Conservation (phyloP, 2,329 filamentous ascomycete genomes). For the Diplodia sapinea region DNA sequence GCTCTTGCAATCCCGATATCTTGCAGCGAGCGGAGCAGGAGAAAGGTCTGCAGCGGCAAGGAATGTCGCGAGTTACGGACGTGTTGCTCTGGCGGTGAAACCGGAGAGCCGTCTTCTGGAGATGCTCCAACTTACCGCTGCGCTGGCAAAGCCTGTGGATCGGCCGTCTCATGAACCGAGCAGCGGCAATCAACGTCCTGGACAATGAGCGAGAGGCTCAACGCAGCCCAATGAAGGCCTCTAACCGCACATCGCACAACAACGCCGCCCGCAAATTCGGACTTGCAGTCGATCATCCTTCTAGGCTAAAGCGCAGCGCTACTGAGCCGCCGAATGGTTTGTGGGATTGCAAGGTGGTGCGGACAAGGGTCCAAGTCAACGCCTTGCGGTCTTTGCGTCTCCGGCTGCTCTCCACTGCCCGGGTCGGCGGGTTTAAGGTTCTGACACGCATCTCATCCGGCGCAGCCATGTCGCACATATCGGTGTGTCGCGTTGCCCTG, state of each 20-base stretch:
- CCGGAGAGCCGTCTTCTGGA: conserved; percentile 3
- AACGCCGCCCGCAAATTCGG: conserved; percentile 29
- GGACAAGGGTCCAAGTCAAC: conserved; percentile 13
- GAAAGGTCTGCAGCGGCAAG: neutral
- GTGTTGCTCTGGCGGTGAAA: neutral
- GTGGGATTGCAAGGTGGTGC: conserved; percentile 4
- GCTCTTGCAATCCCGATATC: neutral
- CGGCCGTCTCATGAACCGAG: conserved; percentile 26
- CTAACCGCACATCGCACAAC: conserved; percentile 17
- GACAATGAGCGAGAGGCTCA: conserved; percentile 15
- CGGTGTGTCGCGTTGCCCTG: conserved; percentile 17
- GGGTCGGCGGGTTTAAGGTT: conserved; percentile 21
- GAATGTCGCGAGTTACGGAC: neutral
- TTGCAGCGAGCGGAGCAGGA: conserved; percentile 15
- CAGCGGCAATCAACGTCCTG: neutral
- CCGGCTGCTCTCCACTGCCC: neutral
- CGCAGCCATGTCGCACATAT: conserved; percentile 20
- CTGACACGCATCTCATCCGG: conserved; percentile 24
- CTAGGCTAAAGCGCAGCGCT: conserved; percentile 9
- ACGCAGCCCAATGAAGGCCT: conserved; percentile 3
- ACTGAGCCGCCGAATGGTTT: conserved; percentile 7
- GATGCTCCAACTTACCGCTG: conserved; percentile 6
- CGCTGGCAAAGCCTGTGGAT: conserved; percentile 8
- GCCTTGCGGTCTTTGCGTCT: neutral
- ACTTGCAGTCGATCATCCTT: conserved; percentile 9